Base-by-base conservation (phyloP, 2,329 filamentous ascomycete species). In the Ophiostoma himal-ulmi region DNA sequence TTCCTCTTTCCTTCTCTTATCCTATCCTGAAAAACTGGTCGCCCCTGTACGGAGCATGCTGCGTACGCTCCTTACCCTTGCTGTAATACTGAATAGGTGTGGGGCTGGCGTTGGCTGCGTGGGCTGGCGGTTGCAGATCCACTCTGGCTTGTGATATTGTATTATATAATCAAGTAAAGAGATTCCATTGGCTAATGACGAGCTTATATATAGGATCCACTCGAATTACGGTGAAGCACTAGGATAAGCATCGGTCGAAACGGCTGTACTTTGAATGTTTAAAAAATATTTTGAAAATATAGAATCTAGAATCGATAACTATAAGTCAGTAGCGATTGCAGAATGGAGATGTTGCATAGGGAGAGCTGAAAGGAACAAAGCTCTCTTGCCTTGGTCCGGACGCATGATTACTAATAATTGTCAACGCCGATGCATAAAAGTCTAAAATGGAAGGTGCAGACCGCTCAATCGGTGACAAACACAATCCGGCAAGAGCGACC, bases 201-300 rank as follows among this genome's bases (percentile, higher is more conserved):
- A 8, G 62, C 36, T 65, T 65, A 65, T 20, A 65, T 64, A 1
- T 34, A 65, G 20, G 36, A 20, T 26, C 62, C 62, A 65, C 34
- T 39, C 62, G 62, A 65, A 36, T 64, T 65, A 65, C 34, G 57
- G 62, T 39, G 34, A 39, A 34, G 62, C 34, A 39, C 60, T n/a
- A 39, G n/a, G 20, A 65, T 37, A 37, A 65, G 62, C 62, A 39
- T 65, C 4, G 11, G 36, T 6, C 36, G 36, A 37, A 65, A 20
- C 14, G 30, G 34, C 13, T 64, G 60, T 64, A 64, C n/a, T n/a
- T n/a, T n/a, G n/a, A n/a, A n/a, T n/a, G n/a, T n/a, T n/a, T n/a
- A n/a, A n/a, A n/a, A n/a, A n/a, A n/a, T n/a, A 30, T 10, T 20
- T 6, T 36, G 13, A 37, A 20, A 34, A 48, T 48, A 5, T n/a